Evolutionary conservation across 139 green algal species (phyloP).

Genomic region (Asterochloris sp.): DNA sequence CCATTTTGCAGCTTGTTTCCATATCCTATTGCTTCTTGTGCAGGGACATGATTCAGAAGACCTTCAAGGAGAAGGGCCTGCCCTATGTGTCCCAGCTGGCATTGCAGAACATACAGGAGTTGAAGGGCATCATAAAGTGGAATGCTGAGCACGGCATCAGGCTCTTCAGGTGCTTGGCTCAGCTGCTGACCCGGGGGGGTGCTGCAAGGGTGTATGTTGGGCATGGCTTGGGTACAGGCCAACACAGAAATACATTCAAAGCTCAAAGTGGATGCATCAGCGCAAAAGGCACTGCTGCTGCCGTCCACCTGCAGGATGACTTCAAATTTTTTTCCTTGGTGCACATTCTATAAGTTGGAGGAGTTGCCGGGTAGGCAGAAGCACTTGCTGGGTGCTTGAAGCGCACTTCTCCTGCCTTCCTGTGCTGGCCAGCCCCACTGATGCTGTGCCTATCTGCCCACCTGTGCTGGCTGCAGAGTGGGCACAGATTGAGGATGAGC

Average conservation of each 20-base stretch:
- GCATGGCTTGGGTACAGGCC: too few species aligned
- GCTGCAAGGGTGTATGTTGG: too few species aligned
- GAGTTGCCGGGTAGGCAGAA: conserved; percentile 37
- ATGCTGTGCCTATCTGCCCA: too few species aligned
- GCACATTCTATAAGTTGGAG: conserved; percentile 39
- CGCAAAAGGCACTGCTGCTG: too few species aligned
- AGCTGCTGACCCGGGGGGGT: too few species aligned
- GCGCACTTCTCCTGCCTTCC: too few species aligned
- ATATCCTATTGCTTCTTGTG: background rate
- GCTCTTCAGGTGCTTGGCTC: conserved; percentile 42
- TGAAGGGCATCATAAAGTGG: conserved; percentile 49
- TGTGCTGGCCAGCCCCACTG: too few species aligned
- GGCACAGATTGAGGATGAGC: conserved; percentile 44
- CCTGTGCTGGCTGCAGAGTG: conserved; percentile 24
- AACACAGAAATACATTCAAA: too few species aligned
- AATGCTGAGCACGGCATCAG: conserved; percentile 64
- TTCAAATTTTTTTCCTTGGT: conserved; percentile 53
- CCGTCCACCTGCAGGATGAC: conserved; percentile 26
- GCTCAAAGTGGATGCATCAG: too few species aligned
- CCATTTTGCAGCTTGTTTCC: too few species aligned
- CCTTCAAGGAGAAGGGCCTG: conserved; percentile 40
- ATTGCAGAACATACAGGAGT: conserved; percentile 48
- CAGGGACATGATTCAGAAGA: conserved; percentile 42
- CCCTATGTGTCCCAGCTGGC: conserved; percentile 41
- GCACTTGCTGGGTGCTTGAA: too few species aligned